phyloP scores from a whole-genome alignment of 768 basidiomycete genomes.

The Asterophora lycoperdoides region DNA sequence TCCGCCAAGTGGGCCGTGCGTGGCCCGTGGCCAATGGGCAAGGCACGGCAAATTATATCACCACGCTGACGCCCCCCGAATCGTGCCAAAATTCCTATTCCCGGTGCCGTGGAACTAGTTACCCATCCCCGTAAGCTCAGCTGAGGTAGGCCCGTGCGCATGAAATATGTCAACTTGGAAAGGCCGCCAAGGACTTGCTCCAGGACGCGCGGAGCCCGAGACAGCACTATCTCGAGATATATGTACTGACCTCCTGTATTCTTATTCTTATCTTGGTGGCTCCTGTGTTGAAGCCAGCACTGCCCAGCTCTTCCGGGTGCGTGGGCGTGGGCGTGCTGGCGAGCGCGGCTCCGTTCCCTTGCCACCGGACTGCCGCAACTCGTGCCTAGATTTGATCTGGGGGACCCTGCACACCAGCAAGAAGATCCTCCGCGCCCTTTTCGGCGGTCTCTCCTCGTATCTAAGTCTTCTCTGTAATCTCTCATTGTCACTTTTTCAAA shows the following conservation, averaged over 20 bases:
- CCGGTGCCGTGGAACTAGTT: too few species aligned
- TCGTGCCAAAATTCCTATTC: too few species aligned
- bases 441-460: conserved; percentile 13
- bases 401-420: conserved; percentile 10
- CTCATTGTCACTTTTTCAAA: conserved; percentile 15
- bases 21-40: too few species aligned
- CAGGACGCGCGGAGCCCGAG: too few species aligned
- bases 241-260: too few species aligned
- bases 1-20: too few species aligned
- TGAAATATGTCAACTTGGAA: background rate
- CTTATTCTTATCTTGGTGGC: too few species aligned
- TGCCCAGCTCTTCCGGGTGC: background rate
- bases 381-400: conserved; percentile 37
- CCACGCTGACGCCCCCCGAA: too few species aligned
- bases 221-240: too few species aligned
- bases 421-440: conserved; percentile 15
- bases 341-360: conserved; percentile 17
- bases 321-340: conserved; percentile 3
- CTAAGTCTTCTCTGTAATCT: conserved; percentile 13
- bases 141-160: background rate
- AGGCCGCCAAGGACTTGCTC: background rate
- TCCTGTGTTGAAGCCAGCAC: too few species aligned
- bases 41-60: conserved; percentile 1
- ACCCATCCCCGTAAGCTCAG: too few species aligned
- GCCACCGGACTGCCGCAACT: conserved; percentile 13